Evolutionary conservation across 257 asterid species (phyloP), one percentile per base, ranked within the genome.

Genomic region (Rauvolfia tetraphylla): DNA sequence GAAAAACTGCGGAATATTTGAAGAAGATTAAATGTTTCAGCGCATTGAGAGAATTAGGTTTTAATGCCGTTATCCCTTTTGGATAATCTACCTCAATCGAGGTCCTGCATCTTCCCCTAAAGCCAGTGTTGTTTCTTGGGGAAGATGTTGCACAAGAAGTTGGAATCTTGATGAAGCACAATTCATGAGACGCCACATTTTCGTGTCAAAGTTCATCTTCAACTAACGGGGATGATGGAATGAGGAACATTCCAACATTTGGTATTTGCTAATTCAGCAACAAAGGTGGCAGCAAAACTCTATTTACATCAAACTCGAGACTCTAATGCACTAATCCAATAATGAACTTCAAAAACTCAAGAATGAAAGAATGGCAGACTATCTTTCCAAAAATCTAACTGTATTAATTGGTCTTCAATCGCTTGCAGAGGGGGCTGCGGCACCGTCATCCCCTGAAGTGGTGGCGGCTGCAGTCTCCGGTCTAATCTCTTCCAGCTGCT

Each of bases 401-500:
- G 29, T 61, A 41, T 42, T 71, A 8, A 41, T 20, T 73, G n/a
- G 53, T 22, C 23, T 23, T 66, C 74, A 90, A 79, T 84, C 93
- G 71, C 85, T 88, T 33, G 90, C 75, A 20, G 94, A 87, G 31
- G 84, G 76, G 33, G 44, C 80, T 7, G 80, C 68, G 59, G 85
- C 74, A 13, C 76, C 90, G 11, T 88, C 96, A 63, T 84, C 90
- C 7, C 92, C 96, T 0, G 96, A 87, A 84, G 92, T 85, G 14
- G 84, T 75, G 0, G 88, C 51, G 2, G 77, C 89, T 1, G 87
- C 63, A 3, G 76, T 88, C 31, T 89, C 97, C 27, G 92, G 89
- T 69, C 96, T 90, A 71, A 95, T 90, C 86, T 95, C 98, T 44
- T 95, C 97, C 71, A 95, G 83, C 76, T 91, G 99, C 84, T 87